Base-by-base conservation (phyloP, 805 yeast species). In the Kodamaea jinghongensis region DNA sequence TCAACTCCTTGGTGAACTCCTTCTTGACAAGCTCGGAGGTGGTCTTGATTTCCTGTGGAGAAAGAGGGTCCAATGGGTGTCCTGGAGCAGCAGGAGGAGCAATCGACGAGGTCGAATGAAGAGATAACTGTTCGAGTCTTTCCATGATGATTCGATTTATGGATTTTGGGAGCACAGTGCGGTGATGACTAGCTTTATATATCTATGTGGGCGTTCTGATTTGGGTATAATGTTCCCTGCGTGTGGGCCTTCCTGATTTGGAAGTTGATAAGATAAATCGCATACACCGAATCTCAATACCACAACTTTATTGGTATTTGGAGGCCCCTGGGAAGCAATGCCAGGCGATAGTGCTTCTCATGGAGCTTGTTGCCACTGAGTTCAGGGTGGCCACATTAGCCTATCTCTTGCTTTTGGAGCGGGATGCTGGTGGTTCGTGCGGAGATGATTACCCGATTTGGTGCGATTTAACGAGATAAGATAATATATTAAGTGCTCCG, bases 31-130 rank as follows among this genome's bases (percentile, higher is more conserved):
- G 58, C 28, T 61, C 55, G n/a, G 83, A 70, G 17, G 75, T 80
- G 10, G 76, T 70, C 51, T 71, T 69, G 56, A 84, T 79, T 65
- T 84, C 91, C 38, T 56, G 74, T 17, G 76, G 71, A 34, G 82
- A 63, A 47, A 84, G 73, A 8, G 90, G 91, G 64, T 84, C 90
- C 56, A 83, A 67, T 11, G 87, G 87, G 61, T 81, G 85, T 11
- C 66, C 65, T 44, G 85, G 82, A 3, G 68, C 56, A 36, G 79
- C 65, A 34, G 83, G 82, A 17, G 81, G 68, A 26, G 70, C 63
- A 39, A 62, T 59, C 28, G 81, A 67, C 29, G 83, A 78, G 12
- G 79, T 73, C 31, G 84, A 69, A 58, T 80, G 86, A 29, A 70
- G 56, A 32, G 84, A 82, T 42, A 80, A 70, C 65, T 80, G 85